Evolutionary conservation across 331 rosid genomes (phyloP), one percentile per base, ranked within the genome.

Genomic region (Cydonia oblonga): DNA sequence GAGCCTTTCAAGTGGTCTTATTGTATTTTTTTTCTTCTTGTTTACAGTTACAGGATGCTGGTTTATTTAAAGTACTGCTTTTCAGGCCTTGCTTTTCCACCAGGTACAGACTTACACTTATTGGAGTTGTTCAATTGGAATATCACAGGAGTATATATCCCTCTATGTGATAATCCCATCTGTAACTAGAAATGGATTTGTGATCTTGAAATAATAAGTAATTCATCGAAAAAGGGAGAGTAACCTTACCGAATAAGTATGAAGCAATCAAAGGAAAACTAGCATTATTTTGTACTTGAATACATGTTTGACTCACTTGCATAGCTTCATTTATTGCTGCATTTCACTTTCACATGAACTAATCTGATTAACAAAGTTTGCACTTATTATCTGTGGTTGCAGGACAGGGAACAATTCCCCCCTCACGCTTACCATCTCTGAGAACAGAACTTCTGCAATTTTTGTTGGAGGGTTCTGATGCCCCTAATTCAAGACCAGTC

Each of bases 1-100:
- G 42, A 71, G 67, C 49, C 56, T 49, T 81, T 68, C 29, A 51
- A 63, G 52, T 72, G 42, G 66, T 72, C 73, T 71, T 76, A 58
- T 76, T 38, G 64, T 35, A 32, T 10, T 38, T 38, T 53, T 38
- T 38, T 68, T 38, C 20, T 70, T 66, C 52, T 79, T 68, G 68
- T 70, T 57, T 29, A 79, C 90, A 91, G 98, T 84, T 93, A 91
- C 65, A 83, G 96, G 85, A 89, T 87, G 86, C 89, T 93, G 66
- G 89, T 93, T 85, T 93, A 93, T 83, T 87, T 93, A 76, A 93
- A 89, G 81, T 93, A 93, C 86, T 91, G 98, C 85, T 93, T 93
- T 83, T 88, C 89, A 6, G 97, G 98, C 79, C 89, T 91, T 81
- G 90, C 90, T 79, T 93, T 93, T 84, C 98, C 98, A 42, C 98